Conservation (phyloP, 2,329 filamentous ascomycete genomes). For the Pochonia chlamydosporia region DNA sequence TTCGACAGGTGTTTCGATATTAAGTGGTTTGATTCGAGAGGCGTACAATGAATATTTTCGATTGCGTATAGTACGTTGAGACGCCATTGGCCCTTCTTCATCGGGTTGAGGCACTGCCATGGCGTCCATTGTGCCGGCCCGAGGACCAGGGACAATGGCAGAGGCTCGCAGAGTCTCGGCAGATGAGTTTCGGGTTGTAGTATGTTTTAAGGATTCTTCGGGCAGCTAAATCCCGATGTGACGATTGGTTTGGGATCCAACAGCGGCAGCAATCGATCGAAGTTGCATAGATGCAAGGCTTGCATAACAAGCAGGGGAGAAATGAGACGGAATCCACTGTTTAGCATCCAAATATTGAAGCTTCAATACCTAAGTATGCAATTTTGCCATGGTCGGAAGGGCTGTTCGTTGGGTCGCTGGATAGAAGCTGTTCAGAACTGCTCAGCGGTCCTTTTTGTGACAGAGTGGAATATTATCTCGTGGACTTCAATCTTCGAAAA, state of each 20-base stretch:
- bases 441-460: background rate
- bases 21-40: constrained; percentile 15
- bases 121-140: constrained; percentile 12
- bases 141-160: constrained; percentile 13
- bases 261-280: background rate
- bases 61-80: constrained; percentile 11
- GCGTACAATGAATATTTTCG: constrained; percentile 17
- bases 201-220: background rate
- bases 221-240: background rate
- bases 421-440: background rate
- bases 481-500: background rate
- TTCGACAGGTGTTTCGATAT: constrained; percentile 1
- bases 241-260: too few relatives aligned
- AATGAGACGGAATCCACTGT: background rate
- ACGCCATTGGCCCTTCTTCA: constrained; percentile 7
- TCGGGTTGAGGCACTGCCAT: constrained; percentile 14
- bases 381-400: background rate
- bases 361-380: background rate
- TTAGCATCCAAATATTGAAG: background rate
- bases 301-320: background rate
- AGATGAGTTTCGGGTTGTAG: background rate
- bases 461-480: background rate
- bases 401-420: background rate
- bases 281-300: background rate
- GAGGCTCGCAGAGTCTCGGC: background rate